Conservation (phyloP, 2,329 filamentous ascomycete species). For the Leptographium radiaticola region DNA sequence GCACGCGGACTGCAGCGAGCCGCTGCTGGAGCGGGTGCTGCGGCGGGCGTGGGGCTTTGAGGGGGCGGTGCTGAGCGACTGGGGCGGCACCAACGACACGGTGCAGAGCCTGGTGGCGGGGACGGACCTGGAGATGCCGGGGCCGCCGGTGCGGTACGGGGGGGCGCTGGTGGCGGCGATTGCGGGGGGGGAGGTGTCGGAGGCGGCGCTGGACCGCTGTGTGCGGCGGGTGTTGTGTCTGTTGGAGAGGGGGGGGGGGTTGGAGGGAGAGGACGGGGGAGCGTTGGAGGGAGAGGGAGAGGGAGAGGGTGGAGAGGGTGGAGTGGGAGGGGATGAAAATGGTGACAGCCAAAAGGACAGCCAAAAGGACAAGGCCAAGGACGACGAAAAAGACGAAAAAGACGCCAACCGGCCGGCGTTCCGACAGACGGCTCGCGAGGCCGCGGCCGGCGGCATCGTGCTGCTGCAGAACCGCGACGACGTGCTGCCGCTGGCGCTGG, state of each 20-base stretch:
- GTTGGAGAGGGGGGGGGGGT: constrained; percentile 1
- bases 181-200: constrained; percentile 8
- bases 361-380: background rate
- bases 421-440: constrained; percentile 10
- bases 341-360: constrained; percentile 1
- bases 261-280: background rate
- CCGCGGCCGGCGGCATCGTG: constrained; percentile 13
- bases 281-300: no score
- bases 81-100: constrained; percentile 11
- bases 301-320: constrained; percentile 3
- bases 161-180: constrained; percentile 7
- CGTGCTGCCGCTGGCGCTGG: constrained; percentile 32
- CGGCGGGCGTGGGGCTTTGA: constrained; percentile 25
- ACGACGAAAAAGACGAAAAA: background rate
- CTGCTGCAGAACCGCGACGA: constrained; percentile 35
- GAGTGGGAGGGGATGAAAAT: no score
- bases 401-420: constrained; percentile 10
- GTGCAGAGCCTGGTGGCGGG: constrained; percentile 13
- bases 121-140: constrained; percentile 19
- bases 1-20: constrained; percentile 23
- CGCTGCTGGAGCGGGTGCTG: constrained; percentile 22
- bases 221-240: constrained; percentile 10
- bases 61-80: constrained; percentile 26
- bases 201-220: constrained; percentile 15
- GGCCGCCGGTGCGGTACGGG: constrained; percentile 15